Evolutionary conservation across 768 basidiomycete genomes (phyloP).

Genomic region (Phanerochaete sordida): DNA sequence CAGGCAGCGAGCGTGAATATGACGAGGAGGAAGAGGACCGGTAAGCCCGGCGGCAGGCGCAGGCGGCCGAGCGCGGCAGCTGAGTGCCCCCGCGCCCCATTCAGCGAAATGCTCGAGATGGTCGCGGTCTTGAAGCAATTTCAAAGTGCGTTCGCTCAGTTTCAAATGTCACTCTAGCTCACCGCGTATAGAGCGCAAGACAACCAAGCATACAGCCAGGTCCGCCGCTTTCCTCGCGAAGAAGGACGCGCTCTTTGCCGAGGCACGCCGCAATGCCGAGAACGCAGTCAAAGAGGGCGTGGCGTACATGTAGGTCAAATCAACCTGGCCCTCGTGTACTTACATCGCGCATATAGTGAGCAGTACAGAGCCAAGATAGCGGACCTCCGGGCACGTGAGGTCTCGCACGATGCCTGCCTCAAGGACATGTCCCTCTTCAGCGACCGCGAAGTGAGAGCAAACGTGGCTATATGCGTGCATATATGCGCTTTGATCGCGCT

Average conservation of each 20-base stretch:
- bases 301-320: slow-evolving; percentile 17
- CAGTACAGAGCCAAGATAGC: slow-evolving; percentile 18
- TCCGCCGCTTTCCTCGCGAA: slow-evolving; percentile 21
- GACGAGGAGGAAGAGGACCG: background rate
- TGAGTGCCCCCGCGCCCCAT: background rate
- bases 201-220: slow-evolving; percentile 16
- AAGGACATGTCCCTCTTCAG: slow-evolving; percentile 13
- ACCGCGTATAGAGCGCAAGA: slow-evolving; percentile 20
- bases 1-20: background rate
- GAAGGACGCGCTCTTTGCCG: slow-evolving; percentile 20
- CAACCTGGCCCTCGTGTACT: slow-evolving; percentile 6
- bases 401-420: slow-evolving; percentile 15
- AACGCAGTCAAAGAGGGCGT: slow-evolving; percentile 16
- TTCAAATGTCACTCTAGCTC: background rate
- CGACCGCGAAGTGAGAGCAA: slow-evolving; percentile 15
- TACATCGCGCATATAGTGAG: slow-evolving; percentile 22
- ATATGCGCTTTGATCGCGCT: background rate
- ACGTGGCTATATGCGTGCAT: slow-evolving; percentile 3
- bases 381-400: slow-evolving; percentile 21
- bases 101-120: slow-evolving; percentile 24
- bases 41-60: background rate
- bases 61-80: background rate
- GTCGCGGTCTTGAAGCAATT: slow-evolving; percentile 22
- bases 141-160: slow-evolving; percentile 17
- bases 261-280: slow-evolving; percentile 19